Evolutionary conservation across 2,329 filamentous ascomycete species (phyloP), one percentile per base, ranked within the genome.

Genomic region (Aspergillus tubingensis): DNA sequence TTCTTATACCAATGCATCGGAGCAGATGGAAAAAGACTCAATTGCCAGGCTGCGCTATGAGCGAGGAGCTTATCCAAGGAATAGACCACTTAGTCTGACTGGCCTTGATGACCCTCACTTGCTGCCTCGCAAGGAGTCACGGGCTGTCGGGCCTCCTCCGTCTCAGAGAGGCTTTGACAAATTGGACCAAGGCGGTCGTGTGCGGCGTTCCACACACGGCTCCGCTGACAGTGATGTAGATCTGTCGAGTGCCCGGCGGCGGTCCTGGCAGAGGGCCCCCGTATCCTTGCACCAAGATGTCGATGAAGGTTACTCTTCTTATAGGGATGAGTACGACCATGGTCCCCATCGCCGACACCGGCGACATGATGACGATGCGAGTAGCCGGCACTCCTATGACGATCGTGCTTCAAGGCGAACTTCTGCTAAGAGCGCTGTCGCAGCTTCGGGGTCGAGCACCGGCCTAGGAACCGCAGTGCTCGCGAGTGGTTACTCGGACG

Each of bases 231-330:
- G 62, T 50, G 74, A 74, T 43, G 58, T 64, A 58, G 74, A 80
- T 10, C 75, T 80, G 15, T 71, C 76, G 17, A 66, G 71, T 55
- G 69, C 61, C 44, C 74, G 62, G 53, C 76, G 63, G 61, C 72
- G 60, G 43, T 70, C 79, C 10, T 77, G 77, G 30, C 80, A 79
- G 48, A 77, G 77, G 59, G 74, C 77, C 36, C 74, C 79, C 11
- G 74, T 80, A 3, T 71, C 79, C 15, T 65, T 83, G 5, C 81
- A 83, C 63, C 83, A 83, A 62, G 79, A 80, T 17, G 71, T 73
- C 10, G 80, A 82, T 48, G 74, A 77, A 56, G 79, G 68, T 43
- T 79, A 74, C 65, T 78, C 71, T 47, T 72, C 74, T 5, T 74
- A 79, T 62, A 74, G 74, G 17, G 77, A 82, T 43, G 77, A 80